Percentiles rank a stretch among this genome's conserved stretches.
Conservation (phyloP, 805 yeast genomes). For the Kodamaea kaohsiungensis region DNA sequence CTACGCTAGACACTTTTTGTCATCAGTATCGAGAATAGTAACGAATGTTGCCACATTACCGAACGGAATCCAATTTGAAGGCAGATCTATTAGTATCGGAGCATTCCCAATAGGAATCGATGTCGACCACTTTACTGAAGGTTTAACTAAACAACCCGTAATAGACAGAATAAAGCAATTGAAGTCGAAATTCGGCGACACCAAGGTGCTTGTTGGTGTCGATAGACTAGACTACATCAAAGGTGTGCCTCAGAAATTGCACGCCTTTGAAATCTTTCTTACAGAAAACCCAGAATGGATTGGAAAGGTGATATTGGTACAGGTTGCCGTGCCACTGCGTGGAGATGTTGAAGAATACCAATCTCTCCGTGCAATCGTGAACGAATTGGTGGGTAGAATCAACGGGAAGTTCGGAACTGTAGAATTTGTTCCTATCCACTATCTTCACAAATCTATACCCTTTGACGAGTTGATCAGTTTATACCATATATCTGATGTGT, state of each 20-base stretch:
- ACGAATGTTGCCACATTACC: conserved; percentile 78
- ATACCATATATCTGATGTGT: conserved; percentile 83
- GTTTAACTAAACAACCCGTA: conserved; percentile 64
- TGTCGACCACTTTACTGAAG: conserved; percentile 85
- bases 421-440: conserved; percentile 97
- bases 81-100: conserved; percentile 80
- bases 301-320: conserved; percentile 93
- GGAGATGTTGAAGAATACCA: conserved; percentile 99
- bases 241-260: conserved; percentile 97
- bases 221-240: conserved; percentile 95
- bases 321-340: conserved; percentile 96
- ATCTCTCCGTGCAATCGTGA: conserved; percentile 86
- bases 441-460: conserved; percentile 87
- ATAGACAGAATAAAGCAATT: conserved; percentile 64
- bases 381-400: conserved; percentile 94
- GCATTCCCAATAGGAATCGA: conserved; percentile 99
- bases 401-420: conserved; percentile 96
- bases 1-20: conserved; percentile 92
- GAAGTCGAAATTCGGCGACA: conserved; percentile 64
- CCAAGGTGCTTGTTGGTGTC: conserved; percentile 92
- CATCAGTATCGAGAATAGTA: conserved; percentile 83
- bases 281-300: conserved; percentile 97
- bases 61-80: conserved; percentile 79
- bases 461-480: conserved; percentile 90
- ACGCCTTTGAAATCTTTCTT: conserved; percentile 91